These are phyloP conservation scores for Citrullus colocynthis DNA, from an alignment of 306 rosid species.

Conservation along the genomic window DNA sequence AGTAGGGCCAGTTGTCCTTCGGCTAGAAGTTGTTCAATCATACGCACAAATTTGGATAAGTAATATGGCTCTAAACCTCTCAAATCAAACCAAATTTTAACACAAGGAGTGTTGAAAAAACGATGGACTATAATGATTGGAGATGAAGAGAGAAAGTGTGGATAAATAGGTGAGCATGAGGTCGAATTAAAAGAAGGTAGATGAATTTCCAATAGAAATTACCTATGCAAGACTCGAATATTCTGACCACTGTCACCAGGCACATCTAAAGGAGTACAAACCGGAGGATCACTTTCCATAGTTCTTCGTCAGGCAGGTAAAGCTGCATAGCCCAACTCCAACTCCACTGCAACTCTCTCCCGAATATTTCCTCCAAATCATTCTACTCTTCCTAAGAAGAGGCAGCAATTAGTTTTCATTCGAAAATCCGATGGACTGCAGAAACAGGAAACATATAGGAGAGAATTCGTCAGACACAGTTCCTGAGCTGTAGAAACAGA, in stretches of 20 bases:
- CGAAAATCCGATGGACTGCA: conserved; percentile 14
- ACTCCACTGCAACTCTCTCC: conserved; percentile 30
- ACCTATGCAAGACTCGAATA: conserved; percentile 61
- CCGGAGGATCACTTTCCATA: conserved; percentile 54
- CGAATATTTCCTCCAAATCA: conserved; percentile 53
- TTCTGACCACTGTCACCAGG: conserved; percentile 34
- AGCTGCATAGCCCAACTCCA: conserved; percentile 33
- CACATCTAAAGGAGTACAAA: conserved; percentile 34
- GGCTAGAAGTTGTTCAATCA: conserved; percentile 17
- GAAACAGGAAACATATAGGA: neutral
- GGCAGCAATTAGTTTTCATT: conserved; percentile 18
- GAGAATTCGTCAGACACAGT: conserved; percentile 2
- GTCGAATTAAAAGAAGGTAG: neutral
- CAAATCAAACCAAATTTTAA: conserved; percentile 1
- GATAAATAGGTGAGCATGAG: neutral
- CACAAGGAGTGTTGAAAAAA: neutral
- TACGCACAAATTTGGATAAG: neutral
- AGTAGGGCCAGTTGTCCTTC: conserved; percentile 98
- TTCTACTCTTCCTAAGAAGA: conserved; percentile 30
- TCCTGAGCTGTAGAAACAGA: neutral
- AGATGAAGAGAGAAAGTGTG: neutral
- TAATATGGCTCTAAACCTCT: neutral
- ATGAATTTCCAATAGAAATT: conserved; percentile 10
- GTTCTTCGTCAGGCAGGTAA: conserved; percentile 27
- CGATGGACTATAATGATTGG: neutral